Evolutionary conservation across 1,139 yeast genomes (phyloP).

Genomic region (Saccharomyces hybrid): DNA sequence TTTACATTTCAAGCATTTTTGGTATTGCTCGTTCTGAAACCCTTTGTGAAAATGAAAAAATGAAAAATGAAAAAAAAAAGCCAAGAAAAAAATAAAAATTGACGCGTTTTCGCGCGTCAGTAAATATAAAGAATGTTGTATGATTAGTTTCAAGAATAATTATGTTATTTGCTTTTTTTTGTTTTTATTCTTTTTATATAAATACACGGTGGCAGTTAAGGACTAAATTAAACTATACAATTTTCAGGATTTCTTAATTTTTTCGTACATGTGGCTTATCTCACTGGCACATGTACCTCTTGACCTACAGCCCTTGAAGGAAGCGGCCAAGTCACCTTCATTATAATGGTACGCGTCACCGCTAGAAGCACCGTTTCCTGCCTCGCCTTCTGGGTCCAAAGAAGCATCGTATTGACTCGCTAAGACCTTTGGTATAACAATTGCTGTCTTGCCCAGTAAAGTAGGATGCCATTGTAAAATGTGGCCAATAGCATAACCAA

Average conservation of each 20-base stretch:
- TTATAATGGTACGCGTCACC: conserved; percentile 42
- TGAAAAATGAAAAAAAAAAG: neutral
- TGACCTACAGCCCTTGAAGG: conserved; percentile 48
- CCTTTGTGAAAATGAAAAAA: neutral
- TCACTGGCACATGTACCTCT: conserved; percentile 45
- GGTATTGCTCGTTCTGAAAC: neutral
- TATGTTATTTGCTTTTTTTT: neutral
- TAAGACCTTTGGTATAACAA: conserved; percentile 57
- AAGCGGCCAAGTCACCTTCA: conserved; percentile 57
- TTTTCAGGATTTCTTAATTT: neutral
- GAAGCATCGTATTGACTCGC: conserved; percentile 38
- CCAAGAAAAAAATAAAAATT: neutral
- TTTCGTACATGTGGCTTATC: conserved; percentile 21
- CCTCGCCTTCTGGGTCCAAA: neutral
- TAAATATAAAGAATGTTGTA: neutral
- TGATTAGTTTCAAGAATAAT: neutral
- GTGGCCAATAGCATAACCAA: conserved; percentile 68
- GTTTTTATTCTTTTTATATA: neutral
- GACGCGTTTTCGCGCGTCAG: neutral
- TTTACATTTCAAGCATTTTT: neutral
- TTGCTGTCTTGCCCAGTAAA: conserved; percentile 59
- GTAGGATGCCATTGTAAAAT: conserved; percentile 91
- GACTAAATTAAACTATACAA: neutral
- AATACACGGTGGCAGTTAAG: neutral
- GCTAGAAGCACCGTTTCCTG: conserved; percentile 16